Percentiles rank a stretch among this genome's conserved stretches.
Conservation (phyloP, 2,329 filamentous ascomycete species). For the Ciborinia camelliae region DNA sequence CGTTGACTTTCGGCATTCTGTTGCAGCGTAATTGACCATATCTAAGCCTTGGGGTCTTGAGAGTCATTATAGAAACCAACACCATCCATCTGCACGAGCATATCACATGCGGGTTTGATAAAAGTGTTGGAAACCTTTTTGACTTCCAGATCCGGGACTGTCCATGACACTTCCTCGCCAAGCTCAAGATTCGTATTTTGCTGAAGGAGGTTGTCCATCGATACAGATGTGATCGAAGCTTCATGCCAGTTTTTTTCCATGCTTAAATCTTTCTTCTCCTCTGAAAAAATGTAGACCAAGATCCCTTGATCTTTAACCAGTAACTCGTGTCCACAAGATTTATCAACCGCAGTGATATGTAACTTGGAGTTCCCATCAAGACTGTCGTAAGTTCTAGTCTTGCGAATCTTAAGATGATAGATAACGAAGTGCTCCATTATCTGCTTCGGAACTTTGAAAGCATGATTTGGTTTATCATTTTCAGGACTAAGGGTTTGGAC, state of each 20-base stretch:
- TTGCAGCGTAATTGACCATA: not conserved
- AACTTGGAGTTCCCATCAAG: conserved; percentile 20
- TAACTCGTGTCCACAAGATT: conserved; percentile 13
- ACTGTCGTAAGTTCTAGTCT: conserved; percentile 16
- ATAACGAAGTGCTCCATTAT: conserved; percentile 5
- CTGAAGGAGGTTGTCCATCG: conserved; percentile 20
- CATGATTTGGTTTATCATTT: conserved; percentile 15
- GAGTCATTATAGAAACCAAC: conserved; percentile 31
- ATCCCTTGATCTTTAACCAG: conserved; percentile 6
- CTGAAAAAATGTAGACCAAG: conserved; percentile 10
- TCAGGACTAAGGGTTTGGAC: conserved; percentile 6
- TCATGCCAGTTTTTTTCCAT: conserved; percentile 27
- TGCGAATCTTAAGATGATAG: conserved; percentile 18
- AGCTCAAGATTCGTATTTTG: conserved; percentile 27
- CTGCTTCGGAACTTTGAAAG: conserved; percentile 15
- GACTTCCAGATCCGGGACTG: conserved; percentile 13
- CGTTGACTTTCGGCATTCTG: not conserved
- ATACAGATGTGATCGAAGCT: conserved; percentile 23
- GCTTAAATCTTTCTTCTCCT: conserved; percentile 9
- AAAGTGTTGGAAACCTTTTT: conserved; percentile 19
- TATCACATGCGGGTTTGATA: conserved; percentile 22
- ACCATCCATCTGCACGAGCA: conserved; percentile 31
- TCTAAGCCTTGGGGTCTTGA: not conserved
- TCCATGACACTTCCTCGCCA: conserved; percentile 29
- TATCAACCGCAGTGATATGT: conserved; percentile 22